A percentile compares a stretch with the other conserved stretches of the same genome.
These are phyloP conservation scores for Cymbopogon flexuosus DNA, from an alignment of 202 grass and related monocot genomes.

Conservation along the genomic window DNA sequence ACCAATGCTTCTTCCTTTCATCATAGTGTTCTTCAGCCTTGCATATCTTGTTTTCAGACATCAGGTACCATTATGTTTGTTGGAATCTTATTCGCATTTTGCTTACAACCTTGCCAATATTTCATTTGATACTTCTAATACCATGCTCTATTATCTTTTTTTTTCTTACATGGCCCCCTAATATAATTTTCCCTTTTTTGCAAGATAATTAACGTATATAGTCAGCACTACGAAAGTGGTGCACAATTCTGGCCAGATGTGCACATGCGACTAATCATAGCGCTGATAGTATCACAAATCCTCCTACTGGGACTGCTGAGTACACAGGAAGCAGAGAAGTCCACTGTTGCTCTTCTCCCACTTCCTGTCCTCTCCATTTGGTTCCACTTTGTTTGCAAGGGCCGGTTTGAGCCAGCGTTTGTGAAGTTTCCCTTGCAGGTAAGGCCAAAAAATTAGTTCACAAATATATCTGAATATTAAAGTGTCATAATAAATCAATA, in stretches of 20 bases:
- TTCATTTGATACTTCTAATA: slow-evolving; percentile 5
- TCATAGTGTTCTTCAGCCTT: slow-evolving; percentile 83
- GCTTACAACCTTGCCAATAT: neutral
- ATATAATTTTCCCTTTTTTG: slow-evolving; percentile 9
- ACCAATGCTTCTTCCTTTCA: slow-evolving; percentile 86
- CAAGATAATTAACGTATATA: slow-evolving; percentile 97
- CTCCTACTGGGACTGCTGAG: slow-evolving; percentile 76
- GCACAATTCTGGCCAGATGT: slow-evolving; percentile 95
- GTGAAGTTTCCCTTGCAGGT: slow-evolving; percentile 43
- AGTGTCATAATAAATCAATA: neutral
- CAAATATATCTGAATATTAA: neutral
- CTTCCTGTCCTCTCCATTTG: slow-evolving; percentile 73
- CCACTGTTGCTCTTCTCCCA: slow-evolving; percentile 54
- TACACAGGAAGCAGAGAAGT: slow-evolving; percentile 59
- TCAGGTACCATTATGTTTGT: slow-evolving; percentile 51
- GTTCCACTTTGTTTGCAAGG: slow-evolving; percentile 84
- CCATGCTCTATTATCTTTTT: neutral
- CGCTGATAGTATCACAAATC: slow-evolving; percentile 81
- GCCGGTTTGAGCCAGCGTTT: slow-evolving; percentile 81
- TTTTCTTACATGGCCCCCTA: slow-evolving; percentile 10
- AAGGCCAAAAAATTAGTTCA: neutral
- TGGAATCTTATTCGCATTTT: neutral
- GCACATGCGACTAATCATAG: slow-evolving; percentile 57
- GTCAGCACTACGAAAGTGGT: slow-evolving; percentile 78
- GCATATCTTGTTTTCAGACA: slow-evolving; percentile 92